Conservation (phyloP, 768 basidiomycete species). For the Mycena amicta region DNA sequence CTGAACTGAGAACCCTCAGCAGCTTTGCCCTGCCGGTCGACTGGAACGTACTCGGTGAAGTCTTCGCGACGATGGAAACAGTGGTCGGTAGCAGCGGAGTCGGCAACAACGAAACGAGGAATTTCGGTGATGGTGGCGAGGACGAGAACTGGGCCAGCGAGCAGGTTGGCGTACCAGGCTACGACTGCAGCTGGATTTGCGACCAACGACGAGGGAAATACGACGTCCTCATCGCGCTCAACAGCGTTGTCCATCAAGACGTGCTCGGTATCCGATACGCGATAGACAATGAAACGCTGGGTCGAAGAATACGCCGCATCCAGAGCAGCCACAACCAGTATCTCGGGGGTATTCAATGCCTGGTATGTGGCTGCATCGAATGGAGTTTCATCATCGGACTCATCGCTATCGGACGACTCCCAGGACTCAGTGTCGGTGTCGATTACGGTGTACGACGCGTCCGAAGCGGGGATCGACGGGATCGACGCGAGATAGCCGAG, state of each 20-base stretch:
- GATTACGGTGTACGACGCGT: background rate
- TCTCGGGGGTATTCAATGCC: conserved; percentile 1
- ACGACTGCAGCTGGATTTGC: background rate
- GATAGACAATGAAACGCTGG: conserved; percentile 9
- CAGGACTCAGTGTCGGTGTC: background rate
- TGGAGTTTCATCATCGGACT: background rate
- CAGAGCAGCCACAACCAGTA: no score
- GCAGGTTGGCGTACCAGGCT: conserved; percentile 1
- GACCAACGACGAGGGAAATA: background rate
- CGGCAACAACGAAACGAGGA: conserved; percentile 1
- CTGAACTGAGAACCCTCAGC: conserved; percentile 9
- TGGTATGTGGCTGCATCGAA: background rate
- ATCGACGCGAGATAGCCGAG: background rate
- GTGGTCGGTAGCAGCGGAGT: conserved; percentile 14
- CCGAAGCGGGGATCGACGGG: background rate
- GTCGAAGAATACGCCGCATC: background rate
- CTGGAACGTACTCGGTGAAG: conserved; percentile 6
- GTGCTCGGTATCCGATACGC: conserved; percentile 10
- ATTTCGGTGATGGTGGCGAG: background rate
- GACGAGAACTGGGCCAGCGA: background rate
- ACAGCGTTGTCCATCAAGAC: conserved; percentile 9
- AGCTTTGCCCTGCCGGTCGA: conserved; percentile 3
- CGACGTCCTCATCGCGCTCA: background rate
- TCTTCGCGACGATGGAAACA: conserved; percentile 10
- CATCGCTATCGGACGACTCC: background rate